phyloP scores from a whole-genome alignment of 208 protist species.

The Tetramitus jugosus region DNA sequence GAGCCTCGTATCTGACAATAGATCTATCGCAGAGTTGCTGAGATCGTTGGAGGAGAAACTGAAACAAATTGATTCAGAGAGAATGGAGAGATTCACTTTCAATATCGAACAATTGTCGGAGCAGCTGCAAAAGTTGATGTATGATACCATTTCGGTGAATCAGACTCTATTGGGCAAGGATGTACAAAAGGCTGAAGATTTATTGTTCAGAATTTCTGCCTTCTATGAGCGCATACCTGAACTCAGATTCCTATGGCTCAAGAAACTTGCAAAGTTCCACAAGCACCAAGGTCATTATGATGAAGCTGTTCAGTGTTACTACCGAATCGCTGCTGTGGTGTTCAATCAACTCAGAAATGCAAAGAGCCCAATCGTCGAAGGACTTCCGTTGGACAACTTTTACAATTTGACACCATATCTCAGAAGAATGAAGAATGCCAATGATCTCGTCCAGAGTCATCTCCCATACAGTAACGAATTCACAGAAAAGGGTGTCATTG shows the following conservation, averaged over 20 bases:
- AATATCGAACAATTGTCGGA: neutral
- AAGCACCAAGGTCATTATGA: neutral
- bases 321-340: neutral
- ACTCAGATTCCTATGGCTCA: conserved; percentile 16
- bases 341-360: neutral
- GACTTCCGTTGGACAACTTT: too few species aligned
- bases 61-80: neutral
- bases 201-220: conserved; percentile 7
- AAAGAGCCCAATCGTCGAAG: too few species aligned
- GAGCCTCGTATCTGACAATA: neutral
- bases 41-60: neutral
- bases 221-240: neutral
- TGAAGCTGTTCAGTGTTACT: conserved; percentile 1
- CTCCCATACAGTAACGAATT: neutral
- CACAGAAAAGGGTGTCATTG: neutral
- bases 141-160: neutral
- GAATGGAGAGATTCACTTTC: neutral
- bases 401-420: neutral
- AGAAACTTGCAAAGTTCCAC: neutral
- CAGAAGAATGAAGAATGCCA: too few species aligned
- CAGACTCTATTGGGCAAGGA: neutral
- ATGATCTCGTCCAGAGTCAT: too few species aligned
- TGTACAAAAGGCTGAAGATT: conserved; percentile 9
- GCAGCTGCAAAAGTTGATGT: neutral
- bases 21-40: neutral